Evolutionary conservation across 768 basidiomycete species (phyloP), one percentile per base, ranked within the genome.

Genomic region (Collybia nuda): DNA sequence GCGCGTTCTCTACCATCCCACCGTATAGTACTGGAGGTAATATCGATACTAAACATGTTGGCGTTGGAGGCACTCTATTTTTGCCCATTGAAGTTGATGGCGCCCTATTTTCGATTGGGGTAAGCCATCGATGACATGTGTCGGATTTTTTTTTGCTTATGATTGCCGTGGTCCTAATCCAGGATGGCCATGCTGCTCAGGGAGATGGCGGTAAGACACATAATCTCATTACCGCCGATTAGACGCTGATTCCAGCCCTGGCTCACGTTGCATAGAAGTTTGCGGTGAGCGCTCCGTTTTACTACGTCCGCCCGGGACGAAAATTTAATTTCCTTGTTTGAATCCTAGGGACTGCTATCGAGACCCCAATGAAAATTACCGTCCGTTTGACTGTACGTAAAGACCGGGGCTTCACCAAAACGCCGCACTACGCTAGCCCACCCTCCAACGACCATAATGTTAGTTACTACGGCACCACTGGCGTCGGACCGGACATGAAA

Each of bases 181-280:
- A 84, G 82, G 84, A 85, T 51, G 84, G 84, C 4, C 84, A 85
- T 62, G 84, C 82, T 3, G 81, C 78, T 8, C 84, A 84, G 65
- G 84, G 84, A 6, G 84, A 84, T 58, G 84, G 84, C 62, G 84
- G 82, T 80, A 49, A 51, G 77, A 28, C 45, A 19, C 29, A 45
- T 14, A 14, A 32, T 5, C n/a, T n/a, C n/a, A 14, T 9, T 14
- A 32, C 32, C 32, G 14, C 14, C 32, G 32, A 32, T 32, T 32
- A 14, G 9, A 32, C 14, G 14, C 14, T 32, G 9, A 32, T 4
- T 32, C 12, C 32, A 9, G 32, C 32, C 32, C 5, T 32, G 3
- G 3, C 7, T 28, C 41, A 23, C 24, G 7, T 9, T 12, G 29
- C 54, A 21, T 26, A 84, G 82, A 84, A 72, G 80, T 84, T 38